Base-by-base conservation (phyloP, 768 basidiomycete genomes). In the Lactarius akahatsu region DNA sequence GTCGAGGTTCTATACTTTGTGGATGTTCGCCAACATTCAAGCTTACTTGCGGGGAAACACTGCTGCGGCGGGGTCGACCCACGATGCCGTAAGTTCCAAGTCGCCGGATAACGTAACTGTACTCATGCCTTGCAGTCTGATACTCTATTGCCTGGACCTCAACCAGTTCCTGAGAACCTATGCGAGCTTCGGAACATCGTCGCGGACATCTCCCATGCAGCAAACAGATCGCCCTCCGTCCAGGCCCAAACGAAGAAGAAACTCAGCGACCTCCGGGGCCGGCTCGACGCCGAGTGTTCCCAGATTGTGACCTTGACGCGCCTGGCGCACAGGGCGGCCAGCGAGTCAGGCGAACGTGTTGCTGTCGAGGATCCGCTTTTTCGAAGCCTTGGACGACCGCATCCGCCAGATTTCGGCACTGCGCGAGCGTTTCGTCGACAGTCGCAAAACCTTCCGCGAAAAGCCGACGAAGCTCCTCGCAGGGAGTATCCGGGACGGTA, bases 231-330 rank as follows among this genome's bases (percentile, higher is more conserved):
- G 2, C 30, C 57, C 9, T 38, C 18, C 16, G 13, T 67, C 0
- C 32, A 45, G 2, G 15, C n/a, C 2, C 57, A 63, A 28, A 18
- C 40, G 23, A 67, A 59, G 62, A 36, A 23, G 23, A 38, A 0
- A 18, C 40, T 67, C 52, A 63, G 20, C 20, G 57, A n/a, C 11
- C 55, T 40, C 41, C 52, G 26, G 13, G 43, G 47, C 40, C n/a
- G 47, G 20, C 66, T 67, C 20, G 66, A 63, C 0, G 62, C 66
- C 32, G 66, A 67, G 41, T 67, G 66, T 47, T 4, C 38, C 4
- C 50, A 34, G 11, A 30, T 59, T 26, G 18, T 0, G 18, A 45
- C 58, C 4, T n/a, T 67, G 26, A 43, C 30, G 3, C 50, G 43
- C 5, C 66, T 67, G 32, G 57, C 50, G 4, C 50, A 63, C 23